These are phyloP conservation scores for Paramecium pentaurelia DNA, from an alignment of 73 alveolate genomes.

Conservation along the genomic window DNA sequence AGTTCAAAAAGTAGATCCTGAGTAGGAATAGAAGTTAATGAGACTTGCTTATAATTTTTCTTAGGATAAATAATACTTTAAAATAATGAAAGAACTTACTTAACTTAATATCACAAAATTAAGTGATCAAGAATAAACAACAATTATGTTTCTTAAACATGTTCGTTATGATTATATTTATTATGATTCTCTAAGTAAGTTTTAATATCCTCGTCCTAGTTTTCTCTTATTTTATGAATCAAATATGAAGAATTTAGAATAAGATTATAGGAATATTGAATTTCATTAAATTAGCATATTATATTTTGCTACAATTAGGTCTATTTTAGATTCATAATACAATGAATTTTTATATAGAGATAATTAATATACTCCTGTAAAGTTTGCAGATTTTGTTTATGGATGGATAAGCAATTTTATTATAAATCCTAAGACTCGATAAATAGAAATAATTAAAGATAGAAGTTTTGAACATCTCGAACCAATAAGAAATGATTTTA, in stretches of 20 bases:
- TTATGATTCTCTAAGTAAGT: slow-evolving; percentile 22
- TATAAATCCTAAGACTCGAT: slow-evolving; percentile 65
- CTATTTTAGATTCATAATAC: slow-evolving; percentile 79
- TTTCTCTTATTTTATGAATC: slow-evolving; percentile 18
- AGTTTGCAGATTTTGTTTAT: slow-evolving; percentile 78
- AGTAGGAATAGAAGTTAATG: not conserved
- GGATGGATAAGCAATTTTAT: slow-evolving; percentile 77
- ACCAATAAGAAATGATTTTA: slow-evolving; percentile 55
- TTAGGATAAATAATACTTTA: not conserved
- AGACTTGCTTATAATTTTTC: slow-evolving; percentile 9
- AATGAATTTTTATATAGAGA: slow-evolving; percentile 69
- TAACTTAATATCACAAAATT: not conserved
- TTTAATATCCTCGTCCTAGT: slow-evolving; percentile 23
- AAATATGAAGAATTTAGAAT: slow-evolving; percentile 19
- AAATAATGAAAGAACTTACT: slow-evolving; percentile 17
- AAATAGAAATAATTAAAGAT: slow-evolving; percentile 64
- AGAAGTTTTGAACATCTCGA: slow-evolving; percentile 71
- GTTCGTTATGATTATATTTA: not conserved
- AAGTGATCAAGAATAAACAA: not conserved
- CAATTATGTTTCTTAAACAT: not conserved
- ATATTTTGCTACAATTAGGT: slow-evolving; percentile 67
- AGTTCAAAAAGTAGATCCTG: slow-evolving; percentile 31
- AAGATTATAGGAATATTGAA: slow-evolving; percentile 43
- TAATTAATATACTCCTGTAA: slow-evolving; percentile 43
- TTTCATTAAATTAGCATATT: not conserved